phyloP scores from a whole-genome alignment of 2,329 filamentous ascomycete genomes.

The Apiospora marii region DNA sequence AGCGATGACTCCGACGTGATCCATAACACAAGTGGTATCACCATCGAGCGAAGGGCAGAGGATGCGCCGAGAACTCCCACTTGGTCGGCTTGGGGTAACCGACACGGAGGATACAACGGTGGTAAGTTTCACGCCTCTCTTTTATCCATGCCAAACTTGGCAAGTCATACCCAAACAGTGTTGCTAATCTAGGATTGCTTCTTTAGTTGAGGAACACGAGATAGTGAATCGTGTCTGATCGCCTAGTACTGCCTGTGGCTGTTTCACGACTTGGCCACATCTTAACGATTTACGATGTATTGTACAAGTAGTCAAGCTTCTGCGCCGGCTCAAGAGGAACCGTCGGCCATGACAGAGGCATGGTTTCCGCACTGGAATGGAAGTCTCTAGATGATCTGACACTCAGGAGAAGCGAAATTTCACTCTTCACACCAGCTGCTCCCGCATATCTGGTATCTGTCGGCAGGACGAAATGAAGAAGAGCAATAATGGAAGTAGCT shows the following conservation, averaged over 20 bases:
- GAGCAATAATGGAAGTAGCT: not conserved
- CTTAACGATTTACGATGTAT: slow-evolving; percentile 10
- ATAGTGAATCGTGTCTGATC: slow-evolving; percentile 35
- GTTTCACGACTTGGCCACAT: not conserved
- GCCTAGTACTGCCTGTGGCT: not conserved
- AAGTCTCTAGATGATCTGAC: not conserved
- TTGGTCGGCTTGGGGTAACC: not conserved
- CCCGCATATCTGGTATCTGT: not conserved
- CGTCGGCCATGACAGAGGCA: not conserved
- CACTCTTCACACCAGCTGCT: not conserved
- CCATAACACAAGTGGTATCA: not conserved
- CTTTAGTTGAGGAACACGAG: slow-evolving; percentile 36
- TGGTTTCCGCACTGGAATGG: not conserved
- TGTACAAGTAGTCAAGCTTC: slow-evolving; percentile 3
- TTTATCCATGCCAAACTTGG: not conserved
- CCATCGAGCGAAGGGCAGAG: slow-evolving; percentile 1
- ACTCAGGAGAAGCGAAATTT: not conserved
- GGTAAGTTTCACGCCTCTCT: not conserved
- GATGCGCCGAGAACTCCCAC: slow-evolving; percentile 4
- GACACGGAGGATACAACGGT: not conserved
- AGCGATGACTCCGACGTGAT: not conserved
- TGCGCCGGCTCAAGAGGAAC: not conserved
- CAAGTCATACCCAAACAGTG: slow-evolving; percentile 7
- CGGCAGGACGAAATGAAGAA: not conserved
- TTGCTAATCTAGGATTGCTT: not conserved